A percentile compares a stretch with the other conserved stretches of the same genome.
These are phyloP conservation scores for Geranium brycei DNA, from an alignment of 345 rosid genomes.

Conservation along the genomic window DNA sequence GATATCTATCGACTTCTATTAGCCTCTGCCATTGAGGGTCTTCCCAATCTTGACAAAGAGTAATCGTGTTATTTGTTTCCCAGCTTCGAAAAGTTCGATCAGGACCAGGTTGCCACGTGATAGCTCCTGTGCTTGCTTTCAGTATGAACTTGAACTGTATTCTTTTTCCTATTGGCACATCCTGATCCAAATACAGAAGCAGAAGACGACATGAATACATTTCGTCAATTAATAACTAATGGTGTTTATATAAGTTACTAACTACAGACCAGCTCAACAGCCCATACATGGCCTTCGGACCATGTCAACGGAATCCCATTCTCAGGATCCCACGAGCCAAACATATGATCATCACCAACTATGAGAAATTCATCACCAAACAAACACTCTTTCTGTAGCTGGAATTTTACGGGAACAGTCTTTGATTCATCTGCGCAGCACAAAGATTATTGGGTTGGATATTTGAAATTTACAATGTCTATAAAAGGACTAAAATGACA, in stretches of 20 bases:
- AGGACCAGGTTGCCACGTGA: conserved; percentile 26
- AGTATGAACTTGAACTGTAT: conserved; percentile 23
- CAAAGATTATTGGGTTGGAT: background rate
- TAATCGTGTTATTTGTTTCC: conserved; percentile 12
- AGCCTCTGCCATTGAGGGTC: conserved; percentile 16
- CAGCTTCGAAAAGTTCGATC: conserved; percentile 21
- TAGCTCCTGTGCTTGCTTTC: conserved; percentile 10
- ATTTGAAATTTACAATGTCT: no score
- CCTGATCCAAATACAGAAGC: conserved; percentile 13
- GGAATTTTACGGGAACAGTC: conserved; percentile 20
- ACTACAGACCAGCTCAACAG: conserved; percentile 20
- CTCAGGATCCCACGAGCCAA: conserved; percentile 22
- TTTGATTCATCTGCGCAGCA: conserved; percentile 10
- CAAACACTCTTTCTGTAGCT: conserved; percentile 17
- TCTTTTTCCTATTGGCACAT: conserved; percentile 10
- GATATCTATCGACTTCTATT: conserved; percentile 8
- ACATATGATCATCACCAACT: conserved; percentile 17
- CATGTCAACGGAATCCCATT: conserved; percentile 19
- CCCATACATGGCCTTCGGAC: conserved; percentile 27
- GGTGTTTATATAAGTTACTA: background rate
- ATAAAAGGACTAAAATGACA: no score
- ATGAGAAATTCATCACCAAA: conserved; percentile 17
- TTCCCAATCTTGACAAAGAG: conserved; percentile 24
- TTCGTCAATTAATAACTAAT: no score
- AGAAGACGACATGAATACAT: no score